Evolutionary conservation across 2,329 filamentous ascomycete species (phyloP).

Genomic region (Ophiostoma angusticollis): DNA sequence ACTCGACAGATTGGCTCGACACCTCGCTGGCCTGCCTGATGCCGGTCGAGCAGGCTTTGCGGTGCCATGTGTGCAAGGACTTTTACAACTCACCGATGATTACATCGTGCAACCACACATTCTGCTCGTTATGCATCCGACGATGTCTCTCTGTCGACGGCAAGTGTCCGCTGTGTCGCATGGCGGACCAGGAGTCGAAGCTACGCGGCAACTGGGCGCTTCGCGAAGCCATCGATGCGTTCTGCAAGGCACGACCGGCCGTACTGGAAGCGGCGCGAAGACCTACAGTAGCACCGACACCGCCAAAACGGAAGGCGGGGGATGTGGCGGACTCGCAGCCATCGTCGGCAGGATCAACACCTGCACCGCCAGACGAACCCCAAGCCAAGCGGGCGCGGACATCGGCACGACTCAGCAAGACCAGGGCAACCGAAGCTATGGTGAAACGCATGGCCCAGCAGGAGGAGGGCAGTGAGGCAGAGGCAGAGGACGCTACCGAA

Average conservation of each 20-base stretch:
- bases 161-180: constrained; percentile 76
- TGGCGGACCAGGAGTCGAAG: constrained; percentile 69
- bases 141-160: constrained; percentile 70
- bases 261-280: constrained; percentile 52
- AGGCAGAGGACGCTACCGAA: neutral
- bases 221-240: constrained; percentile 72
- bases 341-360: no score
- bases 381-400: constrained; percentile 39
- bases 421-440: constrained; percentile 25
- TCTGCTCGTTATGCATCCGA: constrained; percentile 92
- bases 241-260: constrained; percentile 49
- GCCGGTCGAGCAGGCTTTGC: constrained; percentile 68
- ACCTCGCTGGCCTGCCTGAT: constrained; percentile 56
- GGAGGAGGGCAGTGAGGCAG: constrained; percentile 9
- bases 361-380: constrained; percentile 17
- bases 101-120: constrained; percentile 88
- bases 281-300: constrained; percentile 18
- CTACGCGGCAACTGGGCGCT: constrained; percentile 74
- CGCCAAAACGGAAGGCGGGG: constrained; percentile 40
- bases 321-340: no score
- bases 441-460: constrained; percentile 23
- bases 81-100: constrained; percentile 92
- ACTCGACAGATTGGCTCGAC: constrained; percentile 74
- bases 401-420: constrained; percentile 36
- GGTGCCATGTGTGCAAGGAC: constrained; percentile 97